Percentiles rank a stretch among this genome's conserved stretches.
These are phyloP conservation scores for Digitaria exilis DNA, from an alignment of 202 grass and related monocot species.

Conservation along the genomic window DNA sequence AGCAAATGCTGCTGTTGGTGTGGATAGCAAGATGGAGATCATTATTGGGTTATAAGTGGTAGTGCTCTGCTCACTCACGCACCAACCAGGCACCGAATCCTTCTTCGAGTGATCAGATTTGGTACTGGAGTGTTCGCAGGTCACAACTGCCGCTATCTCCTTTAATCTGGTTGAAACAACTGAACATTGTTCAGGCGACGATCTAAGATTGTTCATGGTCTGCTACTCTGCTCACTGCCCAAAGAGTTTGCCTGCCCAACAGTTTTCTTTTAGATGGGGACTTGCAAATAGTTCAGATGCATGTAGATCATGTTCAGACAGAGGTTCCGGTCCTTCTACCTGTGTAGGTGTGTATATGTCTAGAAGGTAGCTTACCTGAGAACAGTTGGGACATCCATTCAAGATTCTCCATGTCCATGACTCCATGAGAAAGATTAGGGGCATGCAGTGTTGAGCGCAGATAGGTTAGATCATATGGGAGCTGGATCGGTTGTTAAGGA, in stretches of 20 bases:
- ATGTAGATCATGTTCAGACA: not conserved
- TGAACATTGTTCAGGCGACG: too few species aligned
- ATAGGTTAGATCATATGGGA: not conserved
- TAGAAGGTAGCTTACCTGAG: not conserved
- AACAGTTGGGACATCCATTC: not conserved
- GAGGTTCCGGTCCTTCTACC: not conserved
- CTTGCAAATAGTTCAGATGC: not conserved
- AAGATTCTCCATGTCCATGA: not conserved
- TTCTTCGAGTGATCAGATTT: not conserved
- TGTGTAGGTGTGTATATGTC: not conserved
- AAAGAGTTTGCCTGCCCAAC: not conserved
- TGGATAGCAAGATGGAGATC: not conserved
- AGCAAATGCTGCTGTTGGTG: not conserved
- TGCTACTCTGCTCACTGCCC: too few species aligned
- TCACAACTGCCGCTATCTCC: not conserved
- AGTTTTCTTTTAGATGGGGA: too few species aligned
- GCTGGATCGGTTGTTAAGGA: conserved; percentile 1
- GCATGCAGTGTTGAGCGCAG: not conserved
- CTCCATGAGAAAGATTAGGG: not conserved
- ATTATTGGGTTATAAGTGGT: not conserved
- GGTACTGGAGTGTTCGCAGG: not conserved
- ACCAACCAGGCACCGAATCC: not conserved
- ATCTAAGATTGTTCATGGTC: too few species aligned
- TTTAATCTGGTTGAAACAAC: not conserved
- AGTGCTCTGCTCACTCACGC: conserved; percentile 34